phyloP scores from a whole-genome alignment of 495 filamentous ascomycete species.

The Bryoglossum gracile region DNA sequence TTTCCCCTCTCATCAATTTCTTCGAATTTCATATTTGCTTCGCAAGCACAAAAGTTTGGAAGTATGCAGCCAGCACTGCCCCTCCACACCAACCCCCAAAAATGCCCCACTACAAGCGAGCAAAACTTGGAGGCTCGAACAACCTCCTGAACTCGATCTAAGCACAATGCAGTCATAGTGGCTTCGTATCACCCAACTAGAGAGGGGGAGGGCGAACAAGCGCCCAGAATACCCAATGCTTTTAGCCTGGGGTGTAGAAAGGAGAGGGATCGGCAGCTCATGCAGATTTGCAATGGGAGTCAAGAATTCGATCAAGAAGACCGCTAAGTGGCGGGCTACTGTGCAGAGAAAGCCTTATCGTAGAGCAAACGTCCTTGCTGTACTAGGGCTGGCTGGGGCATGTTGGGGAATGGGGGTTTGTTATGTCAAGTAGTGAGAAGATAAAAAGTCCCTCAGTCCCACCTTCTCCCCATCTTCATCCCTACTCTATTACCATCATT shows the following conservation, averaged over 20 bases:
- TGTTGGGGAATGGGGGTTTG: too few species aligned
- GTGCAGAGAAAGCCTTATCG: background rate
- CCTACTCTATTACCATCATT: too few species aligned
- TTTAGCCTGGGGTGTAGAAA: background rate
- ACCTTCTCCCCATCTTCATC: too few species aligned
- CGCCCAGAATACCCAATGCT: background rate
- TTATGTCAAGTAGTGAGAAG: too few species aligned
- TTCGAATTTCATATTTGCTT: background rate
- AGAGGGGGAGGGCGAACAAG: background rate
- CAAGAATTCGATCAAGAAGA: constrained; percentile 13
- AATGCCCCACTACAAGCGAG: constrained; percentile 15
- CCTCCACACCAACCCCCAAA: constrained; percentile 9
- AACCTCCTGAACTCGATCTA: background rate
- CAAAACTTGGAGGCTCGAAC: background rate
- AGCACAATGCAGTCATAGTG: constrained; percentile 14
- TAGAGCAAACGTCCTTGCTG: background rate
- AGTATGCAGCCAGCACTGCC: constrained; percentile 4
- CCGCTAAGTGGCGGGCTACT: background rate
- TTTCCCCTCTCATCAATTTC: background rate
- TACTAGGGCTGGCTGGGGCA: too few species aligned
- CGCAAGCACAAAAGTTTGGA: too few species aligned
- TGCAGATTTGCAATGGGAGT: constrained; percentile 2
- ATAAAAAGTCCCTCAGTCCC: too few species aligned
- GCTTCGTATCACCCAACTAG: background rate
- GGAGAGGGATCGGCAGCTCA: background rate